Percentiles rank a stretch among this genome's conserved stretches.
Evolutionary conservation across 108 stramenopile genomes (phyloP).

Genomic region (Cylindrotheca closterium): DNA sequence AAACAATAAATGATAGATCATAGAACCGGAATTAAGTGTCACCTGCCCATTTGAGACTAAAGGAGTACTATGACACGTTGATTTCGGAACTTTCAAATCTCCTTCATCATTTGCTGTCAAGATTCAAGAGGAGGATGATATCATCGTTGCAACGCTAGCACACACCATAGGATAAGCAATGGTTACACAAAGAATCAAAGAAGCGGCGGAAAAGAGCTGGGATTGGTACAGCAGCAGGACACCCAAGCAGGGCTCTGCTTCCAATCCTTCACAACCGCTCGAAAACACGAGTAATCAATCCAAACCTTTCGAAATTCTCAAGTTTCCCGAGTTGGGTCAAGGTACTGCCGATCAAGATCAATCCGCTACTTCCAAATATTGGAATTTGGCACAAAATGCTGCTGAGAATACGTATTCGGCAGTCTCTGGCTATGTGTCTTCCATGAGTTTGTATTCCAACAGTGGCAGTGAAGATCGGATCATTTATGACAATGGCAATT

Average conservation of each 20-base stretch:
- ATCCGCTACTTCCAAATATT: constrained; percentile 5
- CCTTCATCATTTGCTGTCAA: no score
- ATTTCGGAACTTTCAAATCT: no score
- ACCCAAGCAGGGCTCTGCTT: neutral
- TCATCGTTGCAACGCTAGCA: no score
- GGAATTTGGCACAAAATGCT: constrained; percentile 10
- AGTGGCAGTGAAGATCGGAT: neutral
- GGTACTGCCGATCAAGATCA: neutral
- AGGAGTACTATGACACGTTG: no score
- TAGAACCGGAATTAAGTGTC: no score
- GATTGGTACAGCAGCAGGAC: constrained; percentile 7
- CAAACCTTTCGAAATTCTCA: neutral
- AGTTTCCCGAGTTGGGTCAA: neutral
- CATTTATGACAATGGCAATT: neutral
- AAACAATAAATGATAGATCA: no score
- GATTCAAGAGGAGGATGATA: no score
- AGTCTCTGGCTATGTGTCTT: constrained; percentile 5
- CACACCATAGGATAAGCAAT: no score
- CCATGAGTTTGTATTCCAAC: neutral
- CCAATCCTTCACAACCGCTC: no score
- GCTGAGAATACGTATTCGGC: constrained; percentile 10
- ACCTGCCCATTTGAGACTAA: no score
- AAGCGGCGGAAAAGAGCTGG: constrained; percentile 27
- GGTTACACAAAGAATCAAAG: constrained; percentile 21
- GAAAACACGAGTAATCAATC: neutral